Evolutionary conservation across 352 stramenopile species (phyloP).

Genomic region (Pythium diclinum): DNA sequence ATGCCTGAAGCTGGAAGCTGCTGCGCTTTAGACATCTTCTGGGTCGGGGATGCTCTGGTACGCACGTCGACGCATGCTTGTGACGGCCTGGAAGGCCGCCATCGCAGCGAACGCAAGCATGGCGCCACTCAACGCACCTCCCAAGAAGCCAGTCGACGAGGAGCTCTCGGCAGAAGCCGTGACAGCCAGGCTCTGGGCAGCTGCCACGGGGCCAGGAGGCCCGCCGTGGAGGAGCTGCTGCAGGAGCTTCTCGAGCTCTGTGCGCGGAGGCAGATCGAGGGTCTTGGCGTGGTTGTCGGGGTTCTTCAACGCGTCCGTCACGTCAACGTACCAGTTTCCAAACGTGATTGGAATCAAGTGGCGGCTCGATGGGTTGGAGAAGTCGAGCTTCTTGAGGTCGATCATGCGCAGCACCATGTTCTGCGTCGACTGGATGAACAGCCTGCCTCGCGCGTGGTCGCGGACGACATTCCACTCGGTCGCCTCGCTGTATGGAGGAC

Average conservation of each 20-base stretch:
- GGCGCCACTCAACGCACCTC: constrained; percentile 13
- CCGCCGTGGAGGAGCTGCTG: constrained; percentile 24
- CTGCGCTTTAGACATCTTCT: constrained; percentile 7
- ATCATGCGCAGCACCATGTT: constrained; percentile 68
- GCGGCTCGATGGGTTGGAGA: constrained; percentile 36
- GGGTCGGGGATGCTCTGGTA: constrained; percentile 23
- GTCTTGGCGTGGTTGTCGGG: constrained; percentile 41
- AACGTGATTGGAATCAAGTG: constrained; percentile 56
- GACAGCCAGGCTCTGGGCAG: not conserved
- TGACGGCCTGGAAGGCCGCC: constrained; percentile 18
- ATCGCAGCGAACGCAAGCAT: constrained; percentile 15
- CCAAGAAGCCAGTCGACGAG: constrained; percentile 14
- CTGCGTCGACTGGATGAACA: constrained; percentile 70
- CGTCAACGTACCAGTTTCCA: constrained; percentile 62
- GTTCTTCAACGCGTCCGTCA: constrained; percentile 42
- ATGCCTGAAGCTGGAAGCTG: no score
- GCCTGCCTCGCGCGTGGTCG: constrained; percentile 52
- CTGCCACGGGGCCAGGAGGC: not conserved
- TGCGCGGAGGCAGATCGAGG: constrained; percentile 57
- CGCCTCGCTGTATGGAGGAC: constrained; percentile 37
- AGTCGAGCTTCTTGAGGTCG: constrained; percentile 59
- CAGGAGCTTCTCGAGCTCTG: constrained; percentile 40
- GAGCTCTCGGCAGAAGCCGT: not conserved
- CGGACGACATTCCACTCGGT: constrained; percentile 74
- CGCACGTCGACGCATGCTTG: not conserved